Evolutionary conservation across 352 stramenopile genomes (phyloP).

Genomic region (Phytophthora fragariae): DNA sequence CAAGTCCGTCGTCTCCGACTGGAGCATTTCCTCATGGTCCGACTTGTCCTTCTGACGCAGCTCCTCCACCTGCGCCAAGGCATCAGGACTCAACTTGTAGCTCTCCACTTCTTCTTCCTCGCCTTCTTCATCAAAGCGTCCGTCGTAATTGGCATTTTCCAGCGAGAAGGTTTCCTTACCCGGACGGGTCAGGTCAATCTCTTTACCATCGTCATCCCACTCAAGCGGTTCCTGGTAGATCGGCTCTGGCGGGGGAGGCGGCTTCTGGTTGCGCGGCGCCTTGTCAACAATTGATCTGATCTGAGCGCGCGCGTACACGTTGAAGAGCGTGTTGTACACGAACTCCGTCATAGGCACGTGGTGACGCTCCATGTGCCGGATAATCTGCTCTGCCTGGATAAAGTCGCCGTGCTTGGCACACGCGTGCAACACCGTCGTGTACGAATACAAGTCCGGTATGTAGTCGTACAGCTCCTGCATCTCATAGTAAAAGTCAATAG

Average conservation of each 20-base stretch:
- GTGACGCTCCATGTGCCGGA: slow-evolving; percentile 76
- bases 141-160: slow-evolving; percentile 77
- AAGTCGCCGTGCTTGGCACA: slow-evolving; percentile 83
- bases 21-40: slow-evolving; percentile 45
- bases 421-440: slow-evolving; percentile 81
- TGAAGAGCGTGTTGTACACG: slow-evolving; percentile 80
- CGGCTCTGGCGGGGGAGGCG: slow-evolving; percentile 41
- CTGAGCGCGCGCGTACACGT: slow-evolving; percentile 83
- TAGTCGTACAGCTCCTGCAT: slow-evolving; percentile 91
- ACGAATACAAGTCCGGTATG: slow-evolving; percentile 75
- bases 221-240: slow-evolving; percentile 79
- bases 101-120: slow-evolving; percentile 56
- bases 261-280: slow-evolving; percentile 65
- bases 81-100: slow-evolving; percentile 54
- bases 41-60: slow-evolving; percentile 44
- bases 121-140: slow-evolving; percentile 61
- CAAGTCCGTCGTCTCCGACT: slow-evolving; percentile 37
- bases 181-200: slow-evolving; percentile 76
- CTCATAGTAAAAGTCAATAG: slow-evolving; percentile 86
- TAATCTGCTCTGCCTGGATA: slow-evolving; percentile 76
- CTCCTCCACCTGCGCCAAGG: slow-evolving; percentile 40
- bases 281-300: slow-evolving; percentile 72
- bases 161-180: slow-evolving; percentile 67
- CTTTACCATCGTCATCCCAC: slow-evolving; percentile 76
- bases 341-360: slow-evolving; percentile 71